These are phyloP conservation scores for Naematelia aurantialba DNA, from an alignment of 768 basidiomycete species.

Conservation along the genomic window DNA sequence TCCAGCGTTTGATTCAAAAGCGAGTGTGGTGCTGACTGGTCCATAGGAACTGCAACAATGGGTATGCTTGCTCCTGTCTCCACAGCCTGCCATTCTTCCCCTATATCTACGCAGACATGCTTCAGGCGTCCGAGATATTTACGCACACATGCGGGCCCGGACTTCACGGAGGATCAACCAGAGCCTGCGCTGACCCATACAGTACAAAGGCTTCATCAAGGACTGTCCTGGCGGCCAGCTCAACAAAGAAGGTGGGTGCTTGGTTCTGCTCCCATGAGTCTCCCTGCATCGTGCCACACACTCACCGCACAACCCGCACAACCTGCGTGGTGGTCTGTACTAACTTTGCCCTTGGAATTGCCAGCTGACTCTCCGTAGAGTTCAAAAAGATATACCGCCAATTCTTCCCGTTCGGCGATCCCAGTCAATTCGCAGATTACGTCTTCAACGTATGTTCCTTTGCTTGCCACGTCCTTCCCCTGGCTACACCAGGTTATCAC, in stretches of 20 bases:
- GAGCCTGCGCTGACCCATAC: slow-evolving; percentile 20
- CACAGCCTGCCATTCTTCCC: too few relatives aligned
- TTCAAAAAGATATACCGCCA: slow-evolving; percentile 98
- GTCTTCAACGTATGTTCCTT: slow-evolving; percentile 77
- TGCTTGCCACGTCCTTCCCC: too few relatives aligned
- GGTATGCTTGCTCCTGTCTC: too few relatives aligned
- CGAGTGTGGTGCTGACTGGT: neutral
- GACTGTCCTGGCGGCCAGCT: slow-evolving; percentile 97
- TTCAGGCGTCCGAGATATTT: too few relatives aligned
- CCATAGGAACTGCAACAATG: slow-evolving; percentile 51
- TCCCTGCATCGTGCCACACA: too few relatives aligned
- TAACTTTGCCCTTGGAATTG: too few relatives aligned
- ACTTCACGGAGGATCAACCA: too few relatives aligned
- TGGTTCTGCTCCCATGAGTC: neutral
- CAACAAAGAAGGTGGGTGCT: slow-evolving; percentile 63
- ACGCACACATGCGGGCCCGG: too few relatives aligned
- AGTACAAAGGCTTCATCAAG: slow-evolving; percentile 99
- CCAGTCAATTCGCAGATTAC: slow-evolving; percentile 91
- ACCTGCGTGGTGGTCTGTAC: too few relatives aligned
- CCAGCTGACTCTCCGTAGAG: slow-evolving; percentile 54
- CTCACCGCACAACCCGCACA: too few relatives aligned
- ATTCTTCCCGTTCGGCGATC: slow-evolving; percentile 99
- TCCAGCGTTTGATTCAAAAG: neutral
- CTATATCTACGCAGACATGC: too few relatives aligned
- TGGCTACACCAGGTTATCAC: neutral